Evolutionary conservation across 1,284 basidiomycete species (phyloP), one percentile per base, ranked within the genome.

Genomic region (Ceratobasidium papillatum): DNA sequence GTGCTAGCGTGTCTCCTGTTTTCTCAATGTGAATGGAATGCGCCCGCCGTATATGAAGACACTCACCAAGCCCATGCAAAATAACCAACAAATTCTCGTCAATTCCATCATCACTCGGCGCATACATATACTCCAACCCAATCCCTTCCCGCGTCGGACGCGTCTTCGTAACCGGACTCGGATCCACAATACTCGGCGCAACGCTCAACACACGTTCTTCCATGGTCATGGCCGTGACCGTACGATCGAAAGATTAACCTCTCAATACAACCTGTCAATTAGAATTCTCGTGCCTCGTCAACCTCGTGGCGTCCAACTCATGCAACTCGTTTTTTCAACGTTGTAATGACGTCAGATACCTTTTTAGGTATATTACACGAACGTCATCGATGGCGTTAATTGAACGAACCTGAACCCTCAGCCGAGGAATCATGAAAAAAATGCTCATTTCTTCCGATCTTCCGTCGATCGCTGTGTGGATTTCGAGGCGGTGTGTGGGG

Each of bases 61-160:
- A 79, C 88, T 76, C 78, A 94, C 94, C 94, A 38, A 97, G 86
- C 0, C 95, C 95, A 77, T 98, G 95, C 22, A 97, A 85, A 66
- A 98, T 85, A 75, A 98, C 87, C 38, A 98, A 82, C 32, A 97
- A 82, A 81, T 97, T 98, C 80, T 94, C 91, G 78, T 97, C 94
- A 17, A 89, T 91, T 32, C 93, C 93, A 80, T 94, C 92, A 75
- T 90, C 87, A 76, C 91, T 92, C 12, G 90, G 83, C 19, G 81
- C 77, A 80, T 94, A 95, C 9, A 83, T 83, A 80, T 91, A 92
- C 32, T 87, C 86, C 14, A 88, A 84, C 3, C 86, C 82, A 43
- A 92, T 84, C 17, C 81, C 80, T 12, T 82, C 80, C 1, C 81
- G 76, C 61, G 83, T 83, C 0, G 91, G 92, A 2, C 82, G 74